phyloP scores from a whole-genome alignment of 768 basidiomycete genomes.

The Tubosaeta brunneosetosa region DNA sequence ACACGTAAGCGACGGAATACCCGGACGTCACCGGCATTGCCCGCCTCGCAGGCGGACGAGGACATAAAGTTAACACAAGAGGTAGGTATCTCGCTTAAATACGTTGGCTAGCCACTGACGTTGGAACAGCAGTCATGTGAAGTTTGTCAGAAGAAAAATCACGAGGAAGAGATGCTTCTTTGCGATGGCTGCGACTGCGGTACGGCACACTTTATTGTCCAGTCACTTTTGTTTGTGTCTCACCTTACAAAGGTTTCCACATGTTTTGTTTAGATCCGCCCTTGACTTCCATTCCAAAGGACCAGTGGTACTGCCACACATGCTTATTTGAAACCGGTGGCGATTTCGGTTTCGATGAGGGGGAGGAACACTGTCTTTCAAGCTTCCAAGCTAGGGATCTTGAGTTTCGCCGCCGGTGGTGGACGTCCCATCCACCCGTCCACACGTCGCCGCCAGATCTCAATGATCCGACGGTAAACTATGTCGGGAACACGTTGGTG shows the following conservation, averaged over 20 bases:
- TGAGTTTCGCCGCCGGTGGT: constrained; percentile 89
- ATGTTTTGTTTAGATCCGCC: constrained; percentile 97
- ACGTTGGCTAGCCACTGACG: constrained; percentile 18
- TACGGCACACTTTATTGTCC: constrained; percentile 29
- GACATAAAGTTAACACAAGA: constrained; percentile 47
- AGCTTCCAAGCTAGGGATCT: constrained; percentile 89
- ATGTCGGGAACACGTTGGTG: constrained; percentile 58
- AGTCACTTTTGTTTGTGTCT: constrained; percentile 11
- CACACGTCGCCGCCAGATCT: constrained; percentile 29
- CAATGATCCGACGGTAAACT: constrained; percentile 50
- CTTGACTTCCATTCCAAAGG: constrained; percentile 76
- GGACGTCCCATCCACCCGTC: constrained; percentile 66
- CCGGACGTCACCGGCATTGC: constrained; percentile 23
- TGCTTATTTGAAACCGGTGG: constrained; percentile 90
- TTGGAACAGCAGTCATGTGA: constrained; percentile 75
- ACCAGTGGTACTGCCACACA: constrained; percentile 93
- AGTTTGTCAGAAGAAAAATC: constrained; percentile 85
- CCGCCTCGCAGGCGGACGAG: constrained; percentile 25
- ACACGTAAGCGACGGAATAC: constrained; percentile 31
- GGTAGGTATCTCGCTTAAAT: constrained; percentile 37
- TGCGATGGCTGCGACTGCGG: constrained; percentile 85
- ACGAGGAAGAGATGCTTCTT: constrained; percentile 87
- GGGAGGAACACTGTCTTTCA: constrained; percentile 88
- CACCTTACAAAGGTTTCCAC: constrained; percentile 70
- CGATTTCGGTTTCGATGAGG: constrained; percentile 98